phyloP scores from a whole-genome alignment of 306 rosid species.

The Acacia melanoxylon region DNA sequence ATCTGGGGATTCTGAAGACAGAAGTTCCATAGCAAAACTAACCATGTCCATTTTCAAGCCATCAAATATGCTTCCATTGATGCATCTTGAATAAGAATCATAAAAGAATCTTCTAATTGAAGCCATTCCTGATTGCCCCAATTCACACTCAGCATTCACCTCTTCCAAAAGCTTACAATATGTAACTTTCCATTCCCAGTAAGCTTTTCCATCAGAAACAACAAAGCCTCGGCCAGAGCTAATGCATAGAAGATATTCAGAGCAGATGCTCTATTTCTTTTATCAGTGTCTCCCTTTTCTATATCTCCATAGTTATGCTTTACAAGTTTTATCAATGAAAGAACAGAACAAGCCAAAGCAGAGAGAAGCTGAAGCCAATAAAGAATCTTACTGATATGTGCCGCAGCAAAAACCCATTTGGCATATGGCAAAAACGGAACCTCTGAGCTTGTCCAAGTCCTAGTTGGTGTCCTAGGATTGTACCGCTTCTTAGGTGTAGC shows the following conservation, averaged over 20 bases:
- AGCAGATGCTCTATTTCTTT: conserved; percentile 73
- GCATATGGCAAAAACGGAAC: conserved; percentile 84
- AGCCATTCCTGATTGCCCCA: conserved; percentile 67
- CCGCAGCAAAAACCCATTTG: conserved; percentile 65
- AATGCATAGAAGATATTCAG: conserved; percentile 69
- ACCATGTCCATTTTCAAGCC: conserved; percentile 97
- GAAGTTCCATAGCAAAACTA: conserved; percentile 74
- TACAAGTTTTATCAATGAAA: conserved; percentile 67
- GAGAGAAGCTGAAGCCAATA: conserved; percentile 95
- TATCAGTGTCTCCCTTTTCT: conserved; percentile 80
- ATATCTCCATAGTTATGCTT: conserved; percentile 69
- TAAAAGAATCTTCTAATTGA: conserved; percentile 83
- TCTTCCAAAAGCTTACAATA: conserved; percentile 65
- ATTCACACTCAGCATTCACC: conserved; percentile 67
- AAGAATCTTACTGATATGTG: conserved; percentile 74
- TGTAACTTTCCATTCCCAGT: conserved; percentile 78
- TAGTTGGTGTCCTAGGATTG: conserved; percentile 49
- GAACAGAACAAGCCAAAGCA: conserved; percentile 78
- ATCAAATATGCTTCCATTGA: conserved; percentile 86
- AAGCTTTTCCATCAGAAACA: conserved; percentile 80
- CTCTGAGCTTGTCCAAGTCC: conserved; percentile 77
- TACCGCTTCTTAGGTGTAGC: conserved; percentile 24
- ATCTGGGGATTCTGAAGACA: conserved; percentile 76
- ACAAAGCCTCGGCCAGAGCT: conserved; percentile 86
- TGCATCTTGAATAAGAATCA: conserved; percentile 90